These are phyloP conservation scores for Colletotrichum spaethianum DNA, from an alignment of 2,329 filamentous ascomycete genomes.

Conservation along the genomic window DNA sequence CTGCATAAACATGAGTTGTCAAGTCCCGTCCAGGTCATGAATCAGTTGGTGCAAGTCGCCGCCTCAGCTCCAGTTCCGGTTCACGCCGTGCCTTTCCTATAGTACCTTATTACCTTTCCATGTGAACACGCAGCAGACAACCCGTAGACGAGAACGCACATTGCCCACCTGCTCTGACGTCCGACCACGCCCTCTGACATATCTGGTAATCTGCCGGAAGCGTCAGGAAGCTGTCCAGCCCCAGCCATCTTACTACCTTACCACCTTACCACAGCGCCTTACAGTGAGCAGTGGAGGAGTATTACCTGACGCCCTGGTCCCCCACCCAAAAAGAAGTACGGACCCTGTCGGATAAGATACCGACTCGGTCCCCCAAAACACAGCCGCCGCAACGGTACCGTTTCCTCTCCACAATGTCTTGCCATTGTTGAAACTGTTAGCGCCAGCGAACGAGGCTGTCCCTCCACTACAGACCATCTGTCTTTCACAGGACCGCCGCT, in stretches of 20 bases:
- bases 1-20: slow-evolving; percentile 23
- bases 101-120: not conserved
- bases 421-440: slow-evolving; percentile 37
- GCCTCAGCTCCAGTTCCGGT: slow-evolving; percentile 7
- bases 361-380: slow-evolving; percentile 24
- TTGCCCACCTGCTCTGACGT: slow-evolving; percentile 18
- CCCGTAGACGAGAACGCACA: not conserved
- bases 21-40: slow-evolving; percentile 4
- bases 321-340: slow-evolving; percentile 19
- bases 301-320: not conserved
- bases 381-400: slow-evolving; percentile 37
- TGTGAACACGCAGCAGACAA: not conserved
- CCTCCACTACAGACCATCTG: slow-evolving; percentile 34
- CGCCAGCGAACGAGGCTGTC: slow-evolving; percentile 31
- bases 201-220: slow-evolving; percentile 1
- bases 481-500: slow-evolving; percentile 28
- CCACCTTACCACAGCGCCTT: not conserved
- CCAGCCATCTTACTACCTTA: not conserved
- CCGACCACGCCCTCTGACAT: slow-evolving; percentile 9
- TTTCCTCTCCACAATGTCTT: slow-evolving; percentile 39
- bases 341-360: slow-evolving; percentile 32
- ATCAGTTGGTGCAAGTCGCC: slow-evolving; percentile 7
- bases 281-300: not conserved
- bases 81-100: not conserved
- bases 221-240: slow-evolving; percentile 13